Percentiles rank a stretch among this genome's conserved stretches.
phyloP scores from a whole-genome alignment of 2,329 filamentous ascomycete species.

The Epichloe glyceriae region DNA sequence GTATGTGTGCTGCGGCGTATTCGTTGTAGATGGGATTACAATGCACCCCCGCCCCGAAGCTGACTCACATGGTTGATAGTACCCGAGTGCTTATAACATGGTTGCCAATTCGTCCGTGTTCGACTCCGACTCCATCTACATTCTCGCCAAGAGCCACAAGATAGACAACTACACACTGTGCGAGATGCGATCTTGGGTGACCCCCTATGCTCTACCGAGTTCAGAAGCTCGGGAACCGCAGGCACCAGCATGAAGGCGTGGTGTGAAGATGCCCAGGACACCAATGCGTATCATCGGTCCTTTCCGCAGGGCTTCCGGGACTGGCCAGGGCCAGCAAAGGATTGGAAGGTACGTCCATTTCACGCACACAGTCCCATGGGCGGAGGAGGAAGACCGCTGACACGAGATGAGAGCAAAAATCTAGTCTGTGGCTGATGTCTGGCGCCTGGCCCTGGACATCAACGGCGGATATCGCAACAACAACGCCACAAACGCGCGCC shows the following conservation, averaged over 20 bases:
- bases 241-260: conserved; percentile 47
- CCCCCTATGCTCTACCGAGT: conserved; percentile 55
- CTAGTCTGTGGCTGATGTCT: conserved; percentile 36
- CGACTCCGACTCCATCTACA: conserved; percentile 43
- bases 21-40: too few relatives aligned
- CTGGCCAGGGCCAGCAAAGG: conserved; percentile 21
- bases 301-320: conserved; percentile 16
- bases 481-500: conserved; percentile 45
- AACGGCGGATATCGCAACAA: conserved; percentile 40
- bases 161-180: conserved; percentile 51
- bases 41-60: too few relatives aligned
- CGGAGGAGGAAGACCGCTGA: neutral
- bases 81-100: conserved; percentile 53
- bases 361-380: fast-evolving
- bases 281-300: conserved; percentile 39
- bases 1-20: conserved; percentile 15
- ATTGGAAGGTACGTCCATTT: conserved; percentile 33
- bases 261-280: conserved; percentile 45
- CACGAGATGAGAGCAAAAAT: conserved; percentile 1
- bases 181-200: conserved; percentile 48
- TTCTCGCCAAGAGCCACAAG: conserved; percentile 40
- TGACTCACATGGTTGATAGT: conserved; percentile 17
- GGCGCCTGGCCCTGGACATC: conserved; percentile 42
- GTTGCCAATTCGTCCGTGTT: conserved; percentile 40
- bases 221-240: conserved; percentile 38